Percentiles rank a stretch among this genome's conserved stretches.
Conservation (phyloP, 148 eudicot species). For the Rhododendron williamsianum region DNA sequence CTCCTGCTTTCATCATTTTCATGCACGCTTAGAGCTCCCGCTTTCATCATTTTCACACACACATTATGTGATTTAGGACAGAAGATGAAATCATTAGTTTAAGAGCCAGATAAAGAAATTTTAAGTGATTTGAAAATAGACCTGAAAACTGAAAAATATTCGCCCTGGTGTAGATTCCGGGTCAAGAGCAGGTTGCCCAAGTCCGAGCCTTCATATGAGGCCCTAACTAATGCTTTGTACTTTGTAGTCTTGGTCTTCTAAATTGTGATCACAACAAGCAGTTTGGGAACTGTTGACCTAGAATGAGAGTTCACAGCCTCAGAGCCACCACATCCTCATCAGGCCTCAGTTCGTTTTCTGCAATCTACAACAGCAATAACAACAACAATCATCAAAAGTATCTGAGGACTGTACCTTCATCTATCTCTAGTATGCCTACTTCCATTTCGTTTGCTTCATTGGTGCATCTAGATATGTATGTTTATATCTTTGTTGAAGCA, state of each 20-base stretch:
- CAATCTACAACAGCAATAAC: neutral
- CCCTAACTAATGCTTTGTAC: no score
- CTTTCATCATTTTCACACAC: no score
- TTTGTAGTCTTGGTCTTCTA: neutral
- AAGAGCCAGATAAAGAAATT: no score
- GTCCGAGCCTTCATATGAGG: no score
- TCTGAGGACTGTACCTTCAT: neutral
- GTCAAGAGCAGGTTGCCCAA: no score
- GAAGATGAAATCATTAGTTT: no score
- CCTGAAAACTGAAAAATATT: no score
- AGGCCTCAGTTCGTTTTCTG: neutral
- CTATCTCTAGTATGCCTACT: conserved; percentile 2
- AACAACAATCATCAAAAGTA: neutral
- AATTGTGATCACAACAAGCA: neutral
- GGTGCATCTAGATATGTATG: neutral
- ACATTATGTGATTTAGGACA: no score
- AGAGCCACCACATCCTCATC: neutral
- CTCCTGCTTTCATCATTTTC: no score
- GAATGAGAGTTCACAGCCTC: conserved; percentile 2
- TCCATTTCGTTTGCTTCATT: neutral
- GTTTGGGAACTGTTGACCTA: neutral
- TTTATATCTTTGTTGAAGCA: neutral
- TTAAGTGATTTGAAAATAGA: no score
- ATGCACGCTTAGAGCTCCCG: no score
- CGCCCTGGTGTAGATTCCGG: no score